These are phyloP conservation scores for Nicotiana attenuata DNA, from an alignment of 257 asterid genomes.

Conservation along the genomic window DNA sequence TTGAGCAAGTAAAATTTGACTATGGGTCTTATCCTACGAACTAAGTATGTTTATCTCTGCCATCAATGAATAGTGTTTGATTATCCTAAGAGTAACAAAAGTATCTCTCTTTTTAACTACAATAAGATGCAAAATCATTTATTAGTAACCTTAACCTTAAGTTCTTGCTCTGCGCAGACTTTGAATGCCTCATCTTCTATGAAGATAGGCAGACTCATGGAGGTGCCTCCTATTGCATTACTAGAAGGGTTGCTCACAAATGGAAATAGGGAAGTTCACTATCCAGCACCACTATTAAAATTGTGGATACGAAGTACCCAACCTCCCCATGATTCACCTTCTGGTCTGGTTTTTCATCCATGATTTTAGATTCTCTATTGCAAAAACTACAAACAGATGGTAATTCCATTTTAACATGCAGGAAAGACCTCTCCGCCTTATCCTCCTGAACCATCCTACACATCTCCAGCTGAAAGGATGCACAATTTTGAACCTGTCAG, in stretches of 20 bases:
- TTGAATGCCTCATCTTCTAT: constrained; percentile 33
- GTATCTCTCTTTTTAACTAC: constrained; percentile 7
- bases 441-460: constrained; percentile 63
- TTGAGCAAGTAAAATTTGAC: not conserved
- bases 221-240: constrained; percentile 66
- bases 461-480: constrained; percentile 53
- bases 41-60: not conserved
- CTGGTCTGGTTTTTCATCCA: constrained; percentile 48
- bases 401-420: constrained; percentile 28
- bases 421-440: constrained; percentile 43
- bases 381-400: not conserved
- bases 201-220: constrained; percentile 59
- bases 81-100: not conserved
- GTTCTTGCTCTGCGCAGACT: constrained; percentile 33
- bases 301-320: constrained; percentile 54
- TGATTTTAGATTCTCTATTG: not conserved
- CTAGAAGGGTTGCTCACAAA: constrained; percentile 37
- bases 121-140: constrained; percentile 12
- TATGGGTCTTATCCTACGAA: not conserved
- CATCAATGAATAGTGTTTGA: not conserved
- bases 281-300: constrained; percentile 62
- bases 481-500: constrained; percentile 35
- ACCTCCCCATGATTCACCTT: constrained; percentile 69
- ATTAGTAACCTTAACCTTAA: constrained; percentile 5
- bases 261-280: constrained; percentile 43